Percentiles rank a stretch among this genome's conserved stretches.
Evolutionary conservation across 148 eudicot genomes (phyloP).

Genomic region (Rhododendron molle): DNA sequence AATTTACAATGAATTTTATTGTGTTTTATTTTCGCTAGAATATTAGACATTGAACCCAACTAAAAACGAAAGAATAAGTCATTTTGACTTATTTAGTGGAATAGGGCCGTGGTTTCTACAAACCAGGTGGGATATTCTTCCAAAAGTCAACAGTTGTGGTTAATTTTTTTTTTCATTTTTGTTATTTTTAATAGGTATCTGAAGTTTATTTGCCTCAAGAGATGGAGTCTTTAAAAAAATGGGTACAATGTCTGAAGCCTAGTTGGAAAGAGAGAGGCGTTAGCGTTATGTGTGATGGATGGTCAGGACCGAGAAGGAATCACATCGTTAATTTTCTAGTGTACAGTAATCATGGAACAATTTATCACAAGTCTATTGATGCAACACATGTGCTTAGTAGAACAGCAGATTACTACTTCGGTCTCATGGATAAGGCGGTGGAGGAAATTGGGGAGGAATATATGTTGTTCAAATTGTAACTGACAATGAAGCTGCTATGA

Average conservation of each 20-base stretch:
- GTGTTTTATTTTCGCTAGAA: too few species aligned
- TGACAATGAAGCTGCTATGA: neutral
- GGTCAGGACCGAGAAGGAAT: neutral
- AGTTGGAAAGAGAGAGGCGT: neutral
- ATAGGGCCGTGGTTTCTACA: too few species aligned
- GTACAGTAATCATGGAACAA: neutral
- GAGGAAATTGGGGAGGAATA: neutral
- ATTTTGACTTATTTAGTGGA: too few species aligned
- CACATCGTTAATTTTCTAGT: slow-evolving; percentile 3
- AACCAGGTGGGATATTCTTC: too few species aligned
- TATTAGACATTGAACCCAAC: too few species aligned
- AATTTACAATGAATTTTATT: too few species aligned
- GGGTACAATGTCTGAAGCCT: neutral
- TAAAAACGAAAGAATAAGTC: too few species aligned
- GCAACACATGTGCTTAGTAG: neutral
- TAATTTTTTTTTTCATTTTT: too few species aligned
- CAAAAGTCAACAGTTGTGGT: too few species aligned
- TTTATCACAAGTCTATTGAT: slow-evolving; percentile 6
- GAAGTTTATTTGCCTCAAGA: neutral
- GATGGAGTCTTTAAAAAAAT: neutral
- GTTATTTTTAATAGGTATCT: neutral
- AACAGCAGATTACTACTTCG: neutral
- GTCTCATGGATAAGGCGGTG: neutral
- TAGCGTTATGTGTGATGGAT: slow-evolving; percentile 1
- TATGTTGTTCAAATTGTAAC: neutral